Conservation (phyloP, 805 yeast genomes). For the Pichia scutulata region DNA sequence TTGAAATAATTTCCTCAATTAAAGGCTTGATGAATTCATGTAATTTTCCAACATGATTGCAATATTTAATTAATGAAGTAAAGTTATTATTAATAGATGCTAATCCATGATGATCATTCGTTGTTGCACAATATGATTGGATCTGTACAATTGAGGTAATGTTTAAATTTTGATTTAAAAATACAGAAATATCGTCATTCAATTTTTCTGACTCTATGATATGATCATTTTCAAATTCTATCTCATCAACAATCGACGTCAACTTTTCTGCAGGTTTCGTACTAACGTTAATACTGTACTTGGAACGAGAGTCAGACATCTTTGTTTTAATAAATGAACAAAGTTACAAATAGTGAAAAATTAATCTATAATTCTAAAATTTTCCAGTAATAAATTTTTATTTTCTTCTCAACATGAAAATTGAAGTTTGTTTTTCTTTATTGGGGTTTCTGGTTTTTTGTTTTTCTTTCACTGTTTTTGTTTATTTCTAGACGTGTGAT, state of each 20-base stretch:
- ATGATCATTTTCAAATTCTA: constrained; percentile 9
- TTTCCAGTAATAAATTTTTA: background rate
- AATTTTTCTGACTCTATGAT: background rate
- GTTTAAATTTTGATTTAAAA: constrained; percentile 27
- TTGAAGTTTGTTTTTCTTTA: background rate
- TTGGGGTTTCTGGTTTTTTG: background rate
- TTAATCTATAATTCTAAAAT: background rate
- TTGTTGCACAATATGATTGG: constrained; percentile 37
- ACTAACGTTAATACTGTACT: constrained; percentile 4
- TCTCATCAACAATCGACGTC: constrained; percentile 10
- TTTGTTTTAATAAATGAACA: background rate
- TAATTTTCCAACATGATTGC: constrained; percentile 15
- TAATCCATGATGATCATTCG: constrained; percentile 46
- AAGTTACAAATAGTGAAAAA: too few species aligned
- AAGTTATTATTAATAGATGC: constrained; percentile 37
- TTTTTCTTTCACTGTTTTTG: background rate
- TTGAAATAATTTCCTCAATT: constrained; percentile 44
- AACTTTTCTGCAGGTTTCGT: constrained; percentile 13
- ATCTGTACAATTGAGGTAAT: constrained; percentile 29
- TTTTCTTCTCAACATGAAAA: background rate
- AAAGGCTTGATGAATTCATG: constrained; percentile 29
- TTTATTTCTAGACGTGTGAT: background rate
- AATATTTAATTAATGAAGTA: constrained; percentile 27
- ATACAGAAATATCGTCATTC: constrained; percentile 17
- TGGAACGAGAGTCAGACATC: background rate